phyloP scores from a whole-genome alignment of 305 asterid species.

The Plantago coronopus region DNA sequence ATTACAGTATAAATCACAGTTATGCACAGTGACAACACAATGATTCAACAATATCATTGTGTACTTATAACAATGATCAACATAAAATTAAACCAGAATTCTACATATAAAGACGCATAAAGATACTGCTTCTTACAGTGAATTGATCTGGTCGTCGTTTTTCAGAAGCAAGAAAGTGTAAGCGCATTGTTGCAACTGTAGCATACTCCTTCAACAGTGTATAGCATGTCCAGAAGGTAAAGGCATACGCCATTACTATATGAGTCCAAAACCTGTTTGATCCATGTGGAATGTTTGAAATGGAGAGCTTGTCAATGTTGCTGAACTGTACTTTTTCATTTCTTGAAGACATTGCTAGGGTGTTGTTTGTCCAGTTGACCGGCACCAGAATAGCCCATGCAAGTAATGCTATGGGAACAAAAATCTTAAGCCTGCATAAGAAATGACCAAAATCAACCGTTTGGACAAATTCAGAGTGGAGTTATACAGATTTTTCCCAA shows the following conservation, averaged over 20 bases:
- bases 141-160: constrained; percentile 92
- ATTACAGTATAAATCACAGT: not conserved
- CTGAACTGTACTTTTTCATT: constrained; percentile 38
- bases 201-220: constrained; percentile 72
- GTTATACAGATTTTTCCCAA: not conserved
- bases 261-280: constrained; percentile 96
- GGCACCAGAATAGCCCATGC: constrained; percentile 89
- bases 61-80: too few species aligned
- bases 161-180: constrained; percentile 87
- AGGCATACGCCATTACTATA: constrained; percentile 78
- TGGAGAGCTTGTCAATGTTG: constrained; percentile 84
- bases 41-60: not conserved
- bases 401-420: constrained; percentile 74
- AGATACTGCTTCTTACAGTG: constrained; percentile 49
- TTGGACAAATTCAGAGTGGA: not conserved
- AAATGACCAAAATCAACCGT: constrained; percentile 26
- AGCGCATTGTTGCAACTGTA: constrained; percentile 71
- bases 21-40: not conserved
- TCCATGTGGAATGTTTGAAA: constrained; percentile 74
- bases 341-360: constrained; percentile 42
- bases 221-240: constrained; percentile 88
- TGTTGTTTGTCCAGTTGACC: constrained; percentile 87
- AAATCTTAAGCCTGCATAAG: constrained; percentile 72
- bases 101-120: not conserved
- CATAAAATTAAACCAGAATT: too few species aligned